These are phyloP conservation scores for Pythium utonaiense DNA, from an alignment of 352 stramenopile genomes.

Conservation along the genomic window DNA sequence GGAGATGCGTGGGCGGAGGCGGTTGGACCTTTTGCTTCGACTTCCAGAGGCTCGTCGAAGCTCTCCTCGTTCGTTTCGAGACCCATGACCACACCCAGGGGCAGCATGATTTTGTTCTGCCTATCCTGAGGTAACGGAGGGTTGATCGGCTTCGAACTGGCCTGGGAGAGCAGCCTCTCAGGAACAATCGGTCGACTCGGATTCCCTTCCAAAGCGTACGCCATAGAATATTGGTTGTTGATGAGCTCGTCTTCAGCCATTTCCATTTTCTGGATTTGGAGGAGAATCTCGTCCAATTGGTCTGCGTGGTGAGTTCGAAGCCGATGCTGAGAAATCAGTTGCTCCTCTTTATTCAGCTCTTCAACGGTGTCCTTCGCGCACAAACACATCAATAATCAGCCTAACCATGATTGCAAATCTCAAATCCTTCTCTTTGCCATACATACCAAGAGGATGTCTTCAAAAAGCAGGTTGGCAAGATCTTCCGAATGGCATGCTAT, in stretches of 20 bases:
- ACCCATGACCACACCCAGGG: constrained; percentile 48
- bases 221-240: constrained; percentile 32
- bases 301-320: constrained; percentile 26
- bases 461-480: constrained; percentile 51
- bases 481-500: constrained; percentile 50
- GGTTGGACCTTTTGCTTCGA: background rate
- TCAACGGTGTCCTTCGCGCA: constrained; percentile 48
- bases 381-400: background rate
- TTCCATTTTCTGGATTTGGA: constrained; percentile 47
- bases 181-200: background rate
- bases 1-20: too few relatives aligned
- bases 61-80: constrained; percentile 22
- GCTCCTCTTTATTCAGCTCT: constrained; percentile 54
- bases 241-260: constrained; percentile 35
- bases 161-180: background rate
- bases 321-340: constrained; percentile 23
- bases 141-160: background rate
- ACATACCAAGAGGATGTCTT: constrained; percentile 59
- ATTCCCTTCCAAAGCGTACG: constrained; percentile 7
- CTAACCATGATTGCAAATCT: background rate
- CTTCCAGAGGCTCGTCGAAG: background rate
- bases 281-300: constrained; percentile 49
- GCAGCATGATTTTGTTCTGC: constrained; percentile 10
- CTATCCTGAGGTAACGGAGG: background rate
- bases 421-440: background rate